Percentiles rank a stretch among this genome's conserved stretches.
Conservation (phyloP, 2,329 filamentous ascomycete genomes). For the Aspergillus latus region DNA sequence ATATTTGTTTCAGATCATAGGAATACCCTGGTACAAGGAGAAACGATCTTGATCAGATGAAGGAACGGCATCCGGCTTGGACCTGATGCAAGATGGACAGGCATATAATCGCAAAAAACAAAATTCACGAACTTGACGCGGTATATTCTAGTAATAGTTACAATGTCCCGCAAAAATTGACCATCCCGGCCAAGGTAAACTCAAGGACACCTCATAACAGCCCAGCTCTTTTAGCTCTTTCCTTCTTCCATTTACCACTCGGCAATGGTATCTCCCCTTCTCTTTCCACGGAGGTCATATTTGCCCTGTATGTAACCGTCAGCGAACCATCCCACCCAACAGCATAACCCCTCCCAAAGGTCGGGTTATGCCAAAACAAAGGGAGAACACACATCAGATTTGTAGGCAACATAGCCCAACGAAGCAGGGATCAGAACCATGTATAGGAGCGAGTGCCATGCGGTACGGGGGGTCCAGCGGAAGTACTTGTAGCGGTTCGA, state of each 20-base stretch:
- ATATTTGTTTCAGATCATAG: slow-evolving; percentile 2
- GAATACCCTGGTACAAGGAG: background rate
- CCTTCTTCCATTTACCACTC: slow-evolving; percentile 61
- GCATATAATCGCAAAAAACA: background rate
- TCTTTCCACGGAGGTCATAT: slow-evolving; percentile 81
- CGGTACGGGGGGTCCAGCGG: slow-evolving; percentile 84
- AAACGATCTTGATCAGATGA: background rate
- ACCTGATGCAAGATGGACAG: background rate
- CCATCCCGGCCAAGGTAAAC: background rate
- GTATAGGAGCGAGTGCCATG: slow-evolving; percentile 76
- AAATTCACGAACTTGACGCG: slow-evolving; percentile 27
- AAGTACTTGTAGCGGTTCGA: slow-evolving; percentile 91
- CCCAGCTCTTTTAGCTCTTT: background rate
- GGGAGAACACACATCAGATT: slow-evolving; percentile 76
- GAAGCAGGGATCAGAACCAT: slow-evolving; percentile 69
- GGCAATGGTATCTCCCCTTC: slow-evolving; percentile 76
- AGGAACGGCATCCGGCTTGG: background rate
- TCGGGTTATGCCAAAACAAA: background rate
- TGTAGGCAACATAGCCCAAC: slow-evolving; percentile 70
- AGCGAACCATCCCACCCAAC: background rate
- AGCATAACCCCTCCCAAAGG: background rate
- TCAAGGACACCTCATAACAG: slow-evolving; percentile 13
- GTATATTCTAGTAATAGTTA: slow-evolving; percentile 34
- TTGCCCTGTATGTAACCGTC: slow-evolving; percentile 65
- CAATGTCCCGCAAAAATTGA: slow-evolving; percentile 21